A percentile compares a stretch with the other conserved stretches of the same genome.
Evolutionary conservation across 2,329 filamentous ascomycete genomes (phyloP).

Genomic region (Calonectria montana): DNA sequence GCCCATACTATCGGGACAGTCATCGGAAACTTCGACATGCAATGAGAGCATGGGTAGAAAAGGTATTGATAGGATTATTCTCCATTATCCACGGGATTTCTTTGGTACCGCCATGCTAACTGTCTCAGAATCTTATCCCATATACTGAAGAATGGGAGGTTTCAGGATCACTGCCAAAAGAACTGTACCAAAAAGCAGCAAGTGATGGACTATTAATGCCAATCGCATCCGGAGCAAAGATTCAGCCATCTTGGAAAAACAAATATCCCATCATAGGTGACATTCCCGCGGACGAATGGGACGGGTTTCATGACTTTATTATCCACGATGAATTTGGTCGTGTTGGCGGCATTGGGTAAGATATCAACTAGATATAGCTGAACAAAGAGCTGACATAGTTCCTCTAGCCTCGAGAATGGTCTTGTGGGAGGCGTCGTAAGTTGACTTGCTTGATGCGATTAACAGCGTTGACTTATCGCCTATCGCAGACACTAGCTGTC

Average conservation of each 20-base stretch:
- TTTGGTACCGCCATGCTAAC: not conserved
- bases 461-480: not conserved
- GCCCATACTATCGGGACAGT: conserved; percentile 19
- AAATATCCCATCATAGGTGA: conserved; percentile 17
- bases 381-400: not conserved
- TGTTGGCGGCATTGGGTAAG: conserved; percentile 18
- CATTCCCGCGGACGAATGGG: conserved; percentile 15
- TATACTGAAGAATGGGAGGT: conserved; percentile 12
- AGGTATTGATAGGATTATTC: not conserved
- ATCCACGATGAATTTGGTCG: conserved; percentile 21
- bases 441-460: not conserved
- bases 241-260: not conserved
- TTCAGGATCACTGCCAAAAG: not conserved
- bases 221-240: conserved; percentile 10
- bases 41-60: conserved; percentile 17
- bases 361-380: no score
- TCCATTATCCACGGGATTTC: fast-evolving
- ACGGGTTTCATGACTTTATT: conserved; percentile 19
- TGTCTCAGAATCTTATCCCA: conserved; percentile 2
- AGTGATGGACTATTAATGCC: conserved; percentile 13
- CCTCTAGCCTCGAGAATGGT: conserved; percentile 10
- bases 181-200: conserved; percentile 13
- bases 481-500: conserved; percentile 1
- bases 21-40: conserved; percentile 14
- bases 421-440: conserved; percentile 18